Evolutionary conservation across 1,284 basidiomycete species (phyloP), one percentile per base, ranked within the genome.

Genomic region (Microbotryum silenes-acaulis): DNA sequence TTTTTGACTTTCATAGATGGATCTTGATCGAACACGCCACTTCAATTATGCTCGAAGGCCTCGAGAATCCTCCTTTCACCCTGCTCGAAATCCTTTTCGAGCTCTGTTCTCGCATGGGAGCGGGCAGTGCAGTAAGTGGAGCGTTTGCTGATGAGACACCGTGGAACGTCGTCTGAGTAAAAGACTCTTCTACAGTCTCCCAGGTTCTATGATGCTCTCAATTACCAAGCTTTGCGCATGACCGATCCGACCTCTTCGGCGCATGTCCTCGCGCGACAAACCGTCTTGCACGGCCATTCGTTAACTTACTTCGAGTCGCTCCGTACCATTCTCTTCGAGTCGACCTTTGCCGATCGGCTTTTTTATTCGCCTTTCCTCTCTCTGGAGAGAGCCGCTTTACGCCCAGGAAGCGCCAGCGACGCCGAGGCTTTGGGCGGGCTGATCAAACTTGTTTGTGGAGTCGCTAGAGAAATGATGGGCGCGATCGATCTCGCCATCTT

Each of bases 301-400:
- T 27, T n/a, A 3, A 20, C 31, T 16, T 58, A 42, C 56, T 45
- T 51, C 50, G 18, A n/a, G 16, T 27, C 48, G 6, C 50, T 58
- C 37, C 21, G 45, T 45, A 18, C 33, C 10, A 45, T 33, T 18
- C 42, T 58, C 25, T 50, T 58, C 33, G 14, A 31, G 6, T 58
- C 56, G 6, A 23, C 56, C 10, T 58, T 58, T 37, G 37, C 56
- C 23, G n/a, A 44, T 6, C 56, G 56, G 0, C 44, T 58, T n/a
- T 58, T 58, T 27, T 58, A 58, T 44, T 58, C 56, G 16, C 37
- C 51, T 27, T 58, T 52, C 33, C 29, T 58, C 50, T 23, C 44
- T 23, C 53, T 54, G 21, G 16, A 42, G 44, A 21, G 20, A 8
- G 25, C 42, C 23, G 25, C 16, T 18, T 18, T 42, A 18, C 37